Percentiles rank a stretch among this genome's conserved stretches.
phyloP scores from a whole-genome alignment of 116 monocot species.

The Zostera marina region DNA sequence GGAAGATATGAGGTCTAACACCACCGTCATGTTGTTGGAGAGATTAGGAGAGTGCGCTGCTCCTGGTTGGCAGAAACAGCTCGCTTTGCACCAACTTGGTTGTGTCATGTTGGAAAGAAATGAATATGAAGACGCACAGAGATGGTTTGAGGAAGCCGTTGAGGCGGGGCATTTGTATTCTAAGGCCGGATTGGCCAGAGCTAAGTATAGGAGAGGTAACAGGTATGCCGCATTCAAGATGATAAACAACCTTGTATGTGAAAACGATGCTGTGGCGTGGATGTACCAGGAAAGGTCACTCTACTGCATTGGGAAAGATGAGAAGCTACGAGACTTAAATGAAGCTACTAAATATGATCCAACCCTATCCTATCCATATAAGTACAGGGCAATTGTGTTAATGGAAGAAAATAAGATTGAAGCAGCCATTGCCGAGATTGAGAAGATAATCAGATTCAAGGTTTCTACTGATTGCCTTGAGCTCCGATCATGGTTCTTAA shows the following conservation, averaged over 20 bases:
- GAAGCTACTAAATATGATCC: slow-evolving; percentile 63
- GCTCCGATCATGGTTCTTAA: slow-evolving; percentile 76
- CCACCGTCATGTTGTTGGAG: slow-evolving; percentile 75
- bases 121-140: slow-evolving; percentile 80
- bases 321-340: slow-evolving; percentile 57
- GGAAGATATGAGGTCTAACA: slow-evolving; percentile 70
- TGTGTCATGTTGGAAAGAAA: slow-evolving; percentile 86
- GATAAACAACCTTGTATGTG: slow-evolving; percentile 34
- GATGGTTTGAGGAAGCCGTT: slow-evolving; percentile 58
- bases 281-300: slow-evolving; percentile 89
- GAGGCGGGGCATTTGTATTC: slow-evolving; percentile 67
- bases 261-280: slow-evolving; percentile 48
- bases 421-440: slow-evolving; percentile 71
- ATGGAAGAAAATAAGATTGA: slow-evolving; percentile 65
- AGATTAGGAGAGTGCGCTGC: slow-evolving; percentile 57
- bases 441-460: slow-evolving; percentile 80
- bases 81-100: slow-evolving; percentile 74
- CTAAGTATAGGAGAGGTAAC: slow-evolving; percentile 78
- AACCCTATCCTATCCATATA: slow-evolving; percentile 66
- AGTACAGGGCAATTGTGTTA: slow-evolving; percentile 52
- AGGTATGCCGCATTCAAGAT: slow-evolving; percentile 86
- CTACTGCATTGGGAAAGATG: slow-evolving; percentile 61
- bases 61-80: slow-evolving; percentile 71
- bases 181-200: slow-evolving; percentile 59
- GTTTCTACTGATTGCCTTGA: slow-evolving; percentile 80